Percentiles rank a stretch among this genome's conserved stretches.
Conservation (phyloP, 352 stramenopile genomes). For the Pilasporangium apinafurcum region DNA sequence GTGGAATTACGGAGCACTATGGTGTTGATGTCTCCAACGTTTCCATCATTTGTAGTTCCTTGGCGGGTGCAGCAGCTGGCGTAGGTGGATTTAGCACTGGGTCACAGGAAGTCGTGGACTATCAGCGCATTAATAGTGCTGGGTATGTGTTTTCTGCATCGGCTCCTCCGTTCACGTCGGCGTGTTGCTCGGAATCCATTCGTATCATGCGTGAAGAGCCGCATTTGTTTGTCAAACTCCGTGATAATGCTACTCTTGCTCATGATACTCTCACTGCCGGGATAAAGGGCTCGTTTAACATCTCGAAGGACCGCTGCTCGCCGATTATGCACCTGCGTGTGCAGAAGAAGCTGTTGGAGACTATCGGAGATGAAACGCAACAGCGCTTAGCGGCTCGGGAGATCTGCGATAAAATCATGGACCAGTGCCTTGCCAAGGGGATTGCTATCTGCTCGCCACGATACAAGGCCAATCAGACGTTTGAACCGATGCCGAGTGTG, state of each 20-base stretch:
- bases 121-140: constrained; percentile 96
- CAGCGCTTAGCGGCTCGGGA: constrained; percentile 42
- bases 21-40: constrained; percentile 69
- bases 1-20: constrained; percentile 83
- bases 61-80: constrained; percentile 90
- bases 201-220: constrained; percentile 79
- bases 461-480: constrained; percentile 59
- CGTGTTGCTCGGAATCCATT: constrained; percentile 83
- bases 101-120: constrained; percentile 95
- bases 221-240: constrained; percentile 60
- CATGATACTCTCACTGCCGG: constrained; percentile 40
- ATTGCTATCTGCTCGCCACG: constrained; percentile 68
- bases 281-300: constrained; percentile 27
- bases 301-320: constrained; percentile 60
- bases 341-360: constrained; percentile 27
- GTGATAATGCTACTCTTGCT: constrained; percentile 53
- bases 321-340: constrained; percentile 69
- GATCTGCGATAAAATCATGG: constrained; percentile 62
- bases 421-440: constrained; percentile 49
- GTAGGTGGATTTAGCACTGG: constrained; percentile 97
- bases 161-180: constrained; percentile 93
- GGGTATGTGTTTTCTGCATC: constrained; percentile 99
- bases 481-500: constrained; percentile 64
- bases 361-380: constrained; percentile 30
- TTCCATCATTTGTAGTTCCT: constrained; percentile 93